Evolutionary conservation across 768 basidiomycete species (phyloP).

Genomic region (Tricholoma saponaceum): DNA sequence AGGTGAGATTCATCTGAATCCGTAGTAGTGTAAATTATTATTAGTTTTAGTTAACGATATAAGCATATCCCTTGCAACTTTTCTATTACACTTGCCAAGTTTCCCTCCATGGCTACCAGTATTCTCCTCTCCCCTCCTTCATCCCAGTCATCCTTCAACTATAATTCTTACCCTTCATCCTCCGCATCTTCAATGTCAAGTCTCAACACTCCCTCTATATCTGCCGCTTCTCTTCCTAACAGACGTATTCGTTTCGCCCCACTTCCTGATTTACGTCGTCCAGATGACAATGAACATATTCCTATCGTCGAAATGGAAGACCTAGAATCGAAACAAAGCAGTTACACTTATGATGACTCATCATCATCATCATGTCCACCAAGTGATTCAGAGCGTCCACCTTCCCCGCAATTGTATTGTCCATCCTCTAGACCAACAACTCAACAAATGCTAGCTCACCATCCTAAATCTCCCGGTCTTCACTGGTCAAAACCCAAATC

Average conservation of each 20-base stretch:
- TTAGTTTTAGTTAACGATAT: too few species aligned
- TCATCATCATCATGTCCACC: slow-evolving; percentile 4
- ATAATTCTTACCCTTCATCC: slow-evolving; percentile 9
- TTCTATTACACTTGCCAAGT: too few species aligned
- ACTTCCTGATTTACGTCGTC: slow-evolving; percentile 68
- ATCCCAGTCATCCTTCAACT: not conserved
- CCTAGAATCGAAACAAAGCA: slow-evolving; percentile 22
- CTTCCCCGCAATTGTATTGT: slow-evolving; percentile 7
- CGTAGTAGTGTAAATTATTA: too few species aligned
- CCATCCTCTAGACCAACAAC: slow-evolving; percentile 20
- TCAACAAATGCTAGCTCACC: slow-evolving; percentile 21
- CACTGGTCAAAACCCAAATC: slow-evolving; percentile 24
- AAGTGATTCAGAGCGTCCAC: slow-evolving; percentile 6
- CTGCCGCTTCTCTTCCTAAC: not conserved
- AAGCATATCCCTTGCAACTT: not conserved
- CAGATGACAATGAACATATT: slow-evolving; percentile 30
- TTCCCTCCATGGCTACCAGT: not conserved
- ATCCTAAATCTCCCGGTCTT: slow-evolving; percentile 14
- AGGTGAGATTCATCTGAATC: not conserved
- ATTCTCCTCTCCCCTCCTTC: slow-evolving; percentile 4
- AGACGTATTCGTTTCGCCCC: slow-evolving; percentile 77
- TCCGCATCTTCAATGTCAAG: slow-evolving; percentile 14
- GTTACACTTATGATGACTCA: slow-evolving; percentile 1
- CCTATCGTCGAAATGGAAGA: too few species aligned
- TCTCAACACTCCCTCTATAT: slow-evolving; percentile 3